Evolutionary conservation across 2,329 filamentous ascomycete genomes (phyloP).

Genomic region (Pyrenochaeta sp.): DNA sequence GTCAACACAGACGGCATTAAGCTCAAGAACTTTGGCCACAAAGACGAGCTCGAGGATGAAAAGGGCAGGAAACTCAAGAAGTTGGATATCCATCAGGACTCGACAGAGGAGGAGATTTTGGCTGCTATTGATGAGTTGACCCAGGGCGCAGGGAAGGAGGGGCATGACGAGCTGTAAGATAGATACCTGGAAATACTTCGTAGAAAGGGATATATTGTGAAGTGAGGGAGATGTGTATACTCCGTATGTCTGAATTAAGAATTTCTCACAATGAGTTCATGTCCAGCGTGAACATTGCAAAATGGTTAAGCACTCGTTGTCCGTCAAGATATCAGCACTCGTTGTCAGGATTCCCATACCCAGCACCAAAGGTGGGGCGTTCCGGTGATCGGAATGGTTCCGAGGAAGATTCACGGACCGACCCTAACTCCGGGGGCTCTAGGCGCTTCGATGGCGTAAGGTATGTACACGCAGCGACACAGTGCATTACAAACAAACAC

Average conservation of each 20-base stretch:
- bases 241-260: too few species aligned
- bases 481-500: constrained; percentile 13
- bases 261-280: too few species aligned
- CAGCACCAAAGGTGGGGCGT: constrained; percentile 1
- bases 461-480: constrained; percentile 11
- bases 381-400: constrained; percentile 22
- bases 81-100: constrained; percentile 30
- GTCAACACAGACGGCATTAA: constrained; percentile 36
- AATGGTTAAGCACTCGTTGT: too few species aligned
- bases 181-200: too few species aligned
- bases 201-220: too few species aligned
- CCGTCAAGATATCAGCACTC: too few species aligned
- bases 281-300: too few species aligned
- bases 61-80: constrained; percentile 31
- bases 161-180: constrained; percentile 30
- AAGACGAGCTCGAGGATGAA: constrained; percentile 29
- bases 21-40: constrained; percentile 22
- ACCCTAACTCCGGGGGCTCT: constrained; percentile 18
- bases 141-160: constrained; percentile 17
- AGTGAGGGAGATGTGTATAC: too few species aligned
- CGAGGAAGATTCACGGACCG: constrained; percentile 17
- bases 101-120: constrained; percentile 54
- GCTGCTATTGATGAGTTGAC: constrained; percentile 56
- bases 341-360: background rate
- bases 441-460: constrained; percentile 22